These are phyloP conservation scores for Naganishia vaughanmartiniae DNA, from an alignment of 768 basidiomycete genomes.

Conservation along the genomic window DNA sequence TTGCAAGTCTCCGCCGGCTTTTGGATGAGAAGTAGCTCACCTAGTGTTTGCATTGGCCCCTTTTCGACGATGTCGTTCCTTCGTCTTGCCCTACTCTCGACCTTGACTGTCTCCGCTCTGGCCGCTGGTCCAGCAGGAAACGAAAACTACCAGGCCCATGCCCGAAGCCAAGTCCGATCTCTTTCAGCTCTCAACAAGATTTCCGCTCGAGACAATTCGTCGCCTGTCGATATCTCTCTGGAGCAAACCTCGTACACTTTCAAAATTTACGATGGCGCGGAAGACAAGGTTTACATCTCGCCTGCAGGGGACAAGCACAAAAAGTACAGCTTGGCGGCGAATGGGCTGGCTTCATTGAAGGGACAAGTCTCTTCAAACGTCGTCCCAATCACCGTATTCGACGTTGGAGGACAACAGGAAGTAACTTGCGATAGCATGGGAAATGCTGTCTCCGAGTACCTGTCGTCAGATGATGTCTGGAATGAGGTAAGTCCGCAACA, in stretches of 20 bases:
- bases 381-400: conserved; percentile 37
- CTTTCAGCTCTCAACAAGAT: conserved; percentile 1
- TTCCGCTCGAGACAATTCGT: conserved; percentile 4
- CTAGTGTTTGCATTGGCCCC: not conserved
- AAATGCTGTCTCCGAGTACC: conserved; percentile 31
- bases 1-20: not conserved
- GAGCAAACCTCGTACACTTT: conserved; percentile 33
- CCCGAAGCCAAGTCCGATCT: not conserved
- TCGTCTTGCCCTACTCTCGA: conserved; percentile 18
- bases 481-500: conserved; percentile 33
- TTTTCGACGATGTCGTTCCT: conserved; percentile 7
- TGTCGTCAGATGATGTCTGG: conserved; percentile 39
- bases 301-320: conserved; percentile 33
- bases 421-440: conserved; percentile 39
- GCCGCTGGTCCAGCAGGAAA: conserved; percentile 22
- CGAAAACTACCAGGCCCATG: conserved; percentile 17
- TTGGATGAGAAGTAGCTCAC: too few relatives aligned
- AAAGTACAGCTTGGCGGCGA: conserved; percentile 26
- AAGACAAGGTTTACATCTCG: conserved; percentile 34
- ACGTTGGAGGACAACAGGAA: conserved; percentile 33
- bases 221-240: conserved; percentile 17
- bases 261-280: conserved; percentile 22
- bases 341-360: conserved; percentile 14
- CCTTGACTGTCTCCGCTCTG: conserved; percentile 12
- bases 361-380: not conserved